Evolutionary conservation across 257 asterid genomes (phyloP), one percentile per base, ranked within the genome.

Genomic region (Solanum megistacrolobum): DNA sequence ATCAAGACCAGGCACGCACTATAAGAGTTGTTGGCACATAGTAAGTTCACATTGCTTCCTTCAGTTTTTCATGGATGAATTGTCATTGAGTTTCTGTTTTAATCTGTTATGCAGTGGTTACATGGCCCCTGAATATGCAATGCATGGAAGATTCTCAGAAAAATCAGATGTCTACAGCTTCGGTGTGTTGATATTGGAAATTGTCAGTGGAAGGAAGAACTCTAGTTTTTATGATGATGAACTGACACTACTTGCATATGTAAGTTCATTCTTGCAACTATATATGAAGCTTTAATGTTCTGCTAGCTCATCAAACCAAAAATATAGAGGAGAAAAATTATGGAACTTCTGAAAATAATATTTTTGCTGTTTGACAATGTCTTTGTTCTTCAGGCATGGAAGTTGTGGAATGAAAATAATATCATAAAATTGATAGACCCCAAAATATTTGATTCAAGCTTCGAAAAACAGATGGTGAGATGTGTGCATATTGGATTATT

Each of bases 151-250:
- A 36, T 36, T 36, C 39, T 36, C 39, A 36, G 39, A 36, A 36
- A 36, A 36, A 36, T 92, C 98, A 13, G 98, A 95, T 82, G 92
- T 93, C 31, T 95, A 90, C 88, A 93, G 95, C 92, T 92, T 93
- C 4, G 98, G 98, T 75, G 94, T 95, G 48, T 71, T 95, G 87
- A 87, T 95, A 41, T 79, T 95, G 7, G 98, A 95, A 94, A 93
- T 95, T 86, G 91, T 85, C 7, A 90, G 91, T 12, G 98, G 98
- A 76, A 92, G 88, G 89, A 91, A 88, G 91, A 94, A 91, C 87
- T 82, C 93, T 5, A 90, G 93, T 43, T 91, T 90, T 87, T 27
- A 79, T 41, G 38, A 85, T 9, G 88, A 87, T 2, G 88, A 92
- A 62, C 84, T 89, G 83, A 92, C 91, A 87, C 96, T 95, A 21